Percentiles rank a stretch among this genome's conserved stretches.
Evolutionary conservation across 106 monocot genomes (phyloP).

Genomic region (Vanilla planifolia): DNA sequence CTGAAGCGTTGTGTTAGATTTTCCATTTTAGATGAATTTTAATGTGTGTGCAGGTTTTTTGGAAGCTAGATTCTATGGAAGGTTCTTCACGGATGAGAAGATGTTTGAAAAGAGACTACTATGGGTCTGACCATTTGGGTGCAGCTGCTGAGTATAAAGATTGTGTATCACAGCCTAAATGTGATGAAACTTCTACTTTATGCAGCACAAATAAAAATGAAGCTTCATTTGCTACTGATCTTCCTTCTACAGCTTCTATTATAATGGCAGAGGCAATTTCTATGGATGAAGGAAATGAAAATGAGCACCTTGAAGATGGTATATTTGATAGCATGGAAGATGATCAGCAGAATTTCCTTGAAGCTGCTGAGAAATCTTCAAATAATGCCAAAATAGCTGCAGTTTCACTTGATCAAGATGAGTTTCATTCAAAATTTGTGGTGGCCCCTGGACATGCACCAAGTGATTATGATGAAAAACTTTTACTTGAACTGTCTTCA

Average conservation of each 20-base stretch:
- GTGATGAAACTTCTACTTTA: conserved; percentile 19
- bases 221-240: conserved; percentile 25
- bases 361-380: conserved; percentile 12
- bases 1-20: neutral
- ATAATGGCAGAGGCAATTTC: conserved; percentile 67
- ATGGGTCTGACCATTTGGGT: conserved; percentile 58
- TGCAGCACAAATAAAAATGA: conserved; percentile 21
- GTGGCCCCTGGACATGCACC: conserved; percentile 57
- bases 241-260: conserved; percentile 40
- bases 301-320: conserved; percentile 50
- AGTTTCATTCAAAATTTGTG: conserved; percentile 34
- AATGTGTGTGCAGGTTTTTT: conserved; percentile 48
- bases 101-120: conserved; percentile 73
- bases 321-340: conserved; percentile 22
- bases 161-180: conserved; percentile 19
- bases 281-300: conserved; percentile 44
- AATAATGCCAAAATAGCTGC: conserved; percentile 31
- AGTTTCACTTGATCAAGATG: conserved; percentile 42
- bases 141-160: conserved; percentile 64
- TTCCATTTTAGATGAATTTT: neutral
- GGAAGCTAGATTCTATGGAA: conserved; percentile 77
- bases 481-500: conserved; percentile 78
- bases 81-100: conserved; percentile 93
- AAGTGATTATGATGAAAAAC: conserved; percentile 84
- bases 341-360: conserved; percentile 33